phyloP scores from a whole-genome alignment of 225 moss, liverwort and hornwort species.

The Pseudisothecium myosuroides region DNA sequence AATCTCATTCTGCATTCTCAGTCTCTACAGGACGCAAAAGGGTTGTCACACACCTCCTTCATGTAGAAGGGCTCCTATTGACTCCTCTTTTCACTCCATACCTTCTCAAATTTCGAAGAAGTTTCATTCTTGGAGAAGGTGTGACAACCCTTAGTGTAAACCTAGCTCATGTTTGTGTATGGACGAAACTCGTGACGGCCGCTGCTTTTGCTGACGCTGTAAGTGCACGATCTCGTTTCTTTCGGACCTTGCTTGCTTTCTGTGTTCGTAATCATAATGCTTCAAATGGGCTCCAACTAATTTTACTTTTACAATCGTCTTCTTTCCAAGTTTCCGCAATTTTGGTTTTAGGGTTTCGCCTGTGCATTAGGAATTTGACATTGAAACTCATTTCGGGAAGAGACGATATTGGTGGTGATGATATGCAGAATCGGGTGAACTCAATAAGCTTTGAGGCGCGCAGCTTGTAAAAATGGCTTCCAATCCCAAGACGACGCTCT shows the following conservation, averaged over 20 bases:
- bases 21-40: too few species aligned
- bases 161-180: too few species aligned
- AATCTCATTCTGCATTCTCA: not conserved
- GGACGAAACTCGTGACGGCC: too few species aligned
- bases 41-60: too few species aligned
- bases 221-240: too few species aligned
- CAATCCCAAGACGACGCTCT: slow-evolving; percentile 45
- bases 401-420: not conserved
- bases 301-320: not conserved
- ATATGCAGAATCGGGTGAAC: not conserved
- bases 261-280: not conserved
- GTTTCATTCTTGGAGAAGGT: too few species aligned
- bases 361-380: not conserved
- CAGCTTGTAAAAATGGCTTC: slow-evolving; percentile 11
- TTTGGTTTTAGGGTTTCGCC: not conserved
- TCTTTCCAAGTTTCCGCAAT: not conserved
- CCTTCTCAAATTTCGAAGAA: too few species aligned
- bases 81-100: too few species aligned
- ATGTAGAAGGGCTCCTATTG: too few species aligned
- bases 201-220: too few species aligned
- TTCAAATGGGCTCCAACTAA: not conserved
- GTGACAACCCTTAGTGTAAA: too few species aligned
- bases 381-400: not conserved
- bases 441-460: not conserved
- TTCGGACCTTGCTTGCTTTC: not conserved